These are phyloP conservation scores for Withania somnifera DNA, from an alignment of 305 asterid genomes.

Conservation along the genomic window DNA sequence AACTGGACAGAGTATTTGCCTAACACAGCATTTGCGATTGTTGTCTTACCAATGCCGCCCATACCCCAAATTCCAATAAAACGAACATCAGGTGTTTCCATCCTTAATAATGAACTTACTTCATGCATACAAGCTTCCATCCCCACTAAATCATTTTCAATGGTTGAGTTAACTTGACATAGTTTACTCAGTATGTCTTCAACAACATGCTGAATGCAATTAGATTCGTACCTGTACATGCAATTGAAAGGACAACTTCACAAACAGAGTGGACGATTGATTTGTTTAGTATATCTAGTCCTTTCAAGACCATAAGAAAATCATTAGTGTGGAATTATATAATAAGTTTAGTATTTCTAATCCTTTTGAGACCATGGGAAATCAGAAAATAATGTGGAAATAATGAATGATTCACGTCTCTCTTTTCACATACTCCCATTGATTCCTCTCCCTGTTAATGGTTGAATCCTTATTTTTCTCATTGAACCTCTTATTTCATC, in stretches of 20 bases:
- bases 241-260: not conserved
- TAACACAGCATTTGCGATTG: conserved; percentile 6
- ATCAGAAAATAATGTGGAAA: not conserved
- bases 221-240: not conserved
- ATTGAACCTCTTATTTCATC: not conserved
- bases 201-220: not conserved
- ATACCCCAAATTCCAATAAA: conserved; percentile 12
- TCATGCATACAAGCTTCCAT: conserved; percentile 2
- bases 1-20: not conserved
- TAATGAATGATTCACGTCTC: not conserved
- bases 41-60: conserved; percentile 17
- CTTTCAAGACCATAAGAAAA: not conserved
- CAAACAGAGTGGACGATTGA: not conserved
- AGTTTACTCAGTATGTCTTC: not conserved
- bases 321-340: not conserved
- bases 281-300: not conserved
- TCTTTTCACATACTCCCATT: not conserved
- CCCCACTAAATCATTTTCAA: conserved; percentile 2
- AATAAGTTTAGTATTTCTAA: not conserved
- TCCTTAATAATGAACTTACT: not conserved
- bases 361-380: not conserved
- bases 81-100: not conserved
- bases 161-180: not conserved
- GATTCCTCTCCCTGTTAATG: not conserved
- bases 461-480: not conserved